Conservation (phyloP, 345 rosid genomes). For the Lepidium didymum region DNA sequence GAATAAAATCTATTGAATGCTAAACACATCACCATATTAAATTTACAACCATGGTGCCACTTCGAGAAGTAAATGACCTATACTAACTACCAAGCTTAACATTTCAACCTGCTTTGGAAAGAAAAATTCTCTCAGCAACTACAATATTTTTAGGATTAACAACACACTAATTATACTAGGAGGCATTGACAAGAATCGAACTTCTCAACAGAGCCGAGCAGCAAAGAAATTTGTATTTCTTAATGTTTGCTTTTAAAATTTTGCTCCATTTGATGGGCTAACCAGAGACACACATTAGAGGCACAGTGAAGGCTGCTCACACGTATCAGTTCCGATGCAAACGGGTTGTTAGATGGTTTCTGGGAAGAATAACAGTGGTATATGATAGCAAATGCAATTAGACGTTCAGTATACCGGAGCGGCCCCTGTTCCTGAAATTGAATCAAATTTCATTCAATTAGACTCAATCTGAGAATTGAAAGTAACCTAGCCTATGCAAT, state of each 20-base stretch:
- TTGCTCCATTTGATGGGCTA: not conserved
- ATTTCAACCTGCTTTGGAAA: not conserved
- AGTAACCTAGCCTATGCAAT: not conserved
- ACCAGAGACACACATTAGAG: not conserved
- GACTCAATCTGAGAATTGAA: not conserved
- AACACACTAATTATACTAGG: not conserved
- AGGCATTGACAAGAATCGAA: not conserved
- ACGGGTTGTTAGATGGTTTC: conserved; percentile 53
- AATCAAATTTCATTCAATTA: not conserved
- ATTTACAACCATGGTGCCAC: not conserved
- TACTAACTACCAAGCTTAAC: not conserved
- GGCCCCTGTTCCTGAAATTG: conserved; percentile 45
- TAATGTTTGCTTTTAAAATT: not conserved
- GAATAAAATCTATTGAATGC: not conserved
- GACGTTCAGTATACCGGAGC: conserved; percentile 56
- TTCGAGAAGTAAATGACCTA: not conserved
- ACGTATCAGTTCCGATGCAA: conserved; percentile 41
- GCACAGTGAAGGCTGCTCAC: conserved; percentile 34
- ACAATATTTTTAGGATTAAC: not conserved
- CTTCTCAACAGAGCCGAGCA: not conserved
- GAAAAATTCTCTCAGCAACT: not conserved
- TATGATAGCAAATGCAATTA: conserved; percentile 61
- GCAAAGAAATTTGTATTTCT: not conserved
- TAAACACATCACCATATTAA: not conserved
- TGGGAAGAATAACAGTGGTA: conserved; percentile 55